Base-by-base conservation (phyloP, 179 eudicot genomes). In the Carnegiea gigantea region DNA sequence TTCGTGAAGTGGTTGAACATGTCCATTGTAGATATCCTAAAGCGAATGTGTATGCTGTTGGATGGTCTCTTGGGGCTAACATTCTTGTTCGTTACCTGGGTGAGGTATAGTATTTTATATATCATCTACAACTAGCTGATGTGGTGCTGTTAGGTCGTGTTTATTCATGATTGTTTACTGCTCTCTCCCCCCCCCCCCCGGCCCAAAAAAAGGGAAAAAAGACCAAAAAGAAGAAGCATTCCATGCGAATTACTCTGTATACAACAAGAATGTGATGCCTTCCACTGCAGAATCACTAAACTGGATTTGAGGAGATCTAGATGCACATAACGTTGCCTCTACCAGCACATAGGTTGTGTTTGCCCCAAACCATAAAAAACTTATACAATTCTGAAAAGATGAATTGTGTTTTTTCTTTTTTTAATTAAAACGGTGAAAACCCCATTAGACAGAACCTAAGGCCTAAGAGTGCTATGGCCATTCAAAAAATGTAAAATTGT, bases 51-150 rank as follows among this genome's bases (percentile, higher is more conserved):
- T 96, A 94, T 88, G 98, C 95, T 76, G 85, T 78, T 72, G 98
- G 99, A 36, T 94, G 98, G 99, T 94, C 97, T 84, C 88, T 94
- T 83, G 97, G 98, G 81, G 98, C 98, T 77, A 94, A 94, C 74
- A 94, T 96, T 85, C 98, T 96, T 81, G 88, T 92, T 84, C 93
- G 90, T 5, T 96, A 96, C 85, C 85, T 94, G 89, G 96, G 96
- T 71, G 91, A 93, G 95, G 98, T 96, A 82, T 70, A 44, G 1
- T 46, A 60, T 44, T 59, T 48, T 51, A 28, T 57, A 26, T 65
- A 46, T 40, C 48, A 8, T 26, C 72, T 28, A 67, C 17, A 28
- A 67, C 17, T 67, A 26, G 72, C 8, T 67, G 6, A 26, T 12
- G 17, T 67, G 72, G 26, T 28, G 40, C 0, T 67, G 72, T 28